A percentile compares a stretch with the other conserved stretches of the same genome.
Conservation (phyloP, 1,139 yeast genomes). For the Geotrichum siamense region DNA sequence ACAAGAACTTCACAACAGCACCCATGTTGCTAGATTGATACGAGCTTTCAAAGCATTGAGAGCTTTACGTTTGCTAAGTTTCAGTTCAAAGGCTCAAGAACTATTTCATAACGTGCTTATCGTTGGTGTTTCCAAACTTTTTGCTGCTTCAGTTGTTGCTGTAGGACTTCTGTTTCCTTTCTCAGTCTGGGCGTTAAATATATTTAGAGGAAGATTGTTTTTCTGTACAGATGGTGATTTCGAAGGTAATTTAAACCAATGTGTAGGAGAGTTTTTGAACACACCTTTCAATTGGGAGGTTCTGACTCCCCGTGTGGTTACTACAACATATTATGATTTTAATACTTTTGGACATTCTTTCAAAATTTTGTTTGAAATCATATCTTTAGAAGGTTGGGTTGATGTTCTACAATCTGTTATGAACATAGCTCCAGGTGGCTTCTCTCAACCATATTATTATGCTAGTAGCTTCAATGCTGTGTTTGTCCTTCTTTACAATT, state of each 20-base stretch:
- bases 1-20: conserved; percentile 50
- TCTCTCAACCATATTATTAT: conserved; percentile 36
- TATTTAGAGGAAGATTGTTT: conserved; percentile 68
- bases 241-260: conserved; percentile 34
- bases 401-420: conserved; percentile 65
- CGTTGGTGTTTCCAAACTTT: conserved; percentile 68
- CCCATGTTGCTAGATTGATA: conserved; percentile 57
- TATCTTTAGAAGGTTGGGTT: conserved; percentile 91
- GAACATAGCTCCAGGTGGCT: conserved; percentile 54
- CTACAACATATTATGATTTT: conserved; percentile 57
- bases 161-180: conserved; percentile 75
- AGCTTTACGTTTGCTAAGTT: conserved; percentile 73
- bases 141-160: conserved; percentile 70
- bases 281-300: conserved; percentile 72
- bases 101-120: conserved; percentile 77
- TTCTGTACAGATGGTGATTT: conserved; percentile 57
- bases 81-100: conserved; percentile 67
- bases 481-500: conserved; percentile 67
- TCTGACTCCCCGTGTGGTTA: conserved; percentile 62
- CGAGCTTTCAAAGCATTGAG: conserved; percentile 82
- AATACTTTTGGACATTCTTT: conserved; percentile 64
- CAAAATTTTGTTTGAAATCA: conserved; percentile 66
- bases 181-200: conserved; percentile 81
- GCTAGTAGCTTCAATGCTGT: conserved; percentile 48
- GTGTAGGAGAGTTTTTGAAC: conserved; percentile 55